Percentiles rank a stretch among this genome's conserved stretches.
These are phyloP conservation scores for Arctium lappa DNA, from an alignment of 129 eudicot genomes.

Conservation along the genomic window DNA sequence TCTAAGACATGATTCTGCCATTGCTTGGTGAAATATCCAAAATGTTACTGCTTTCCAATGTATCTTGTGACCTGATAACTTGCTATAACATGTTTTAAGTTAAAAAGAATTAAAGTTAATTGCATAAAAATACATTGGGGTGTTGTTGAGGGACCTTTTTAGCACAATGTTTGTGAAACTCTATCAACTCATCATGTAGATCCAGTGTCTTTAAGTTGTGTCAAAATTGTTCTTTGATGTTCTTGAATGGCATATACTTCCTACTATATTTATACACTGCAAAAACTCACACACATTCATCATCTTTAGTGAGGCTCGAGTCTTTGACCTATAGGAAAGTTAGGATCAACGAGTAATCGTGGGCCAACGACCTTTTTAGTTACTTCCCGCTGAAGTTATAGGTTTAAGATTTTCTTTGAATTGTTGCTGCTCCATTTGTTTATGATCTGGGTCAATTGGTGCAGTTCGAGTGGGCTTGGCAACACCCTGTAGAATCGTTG, in stretches of 20 bases:
- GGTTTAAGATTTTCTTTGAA: background rate
- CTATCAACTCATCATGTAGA: too few relatives aligned
- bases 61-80: background rate
- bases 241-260: background rate
- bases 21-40: background rate
- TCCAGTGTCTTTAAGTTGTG: background rate
- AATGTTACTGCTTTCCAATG: background rate
- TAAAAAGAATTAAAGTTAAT: background rate
- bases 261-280: background rate
- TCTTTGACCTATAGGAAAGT: background rate
- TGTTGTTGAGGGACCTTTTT: background rate
- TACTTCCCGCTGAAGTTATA: background rate
- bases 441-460: conserved; percentile 13
- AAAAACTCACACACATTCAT: background rate
- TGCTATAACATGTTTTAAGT: background rate
- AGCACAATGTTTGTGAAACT: background rate
- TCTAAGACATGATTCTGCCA: background rate
- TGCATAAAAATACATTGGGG: background rate
- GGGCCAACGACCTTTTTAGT: too few relatives aligned
- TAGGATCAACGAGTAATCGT: background rate
- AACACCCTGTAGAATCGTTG: conserved; percentile 81
- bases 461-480: conserved; percentile 99
- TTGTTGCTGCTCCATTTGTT: background rate
- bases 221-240: background rate
- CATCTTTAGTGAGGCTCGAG: too few relatives aligned